phyloP scores from a whole-genome alignment of 2,329 filamentous ascomycete species.

The Trichoderma harzianum region DNA sequence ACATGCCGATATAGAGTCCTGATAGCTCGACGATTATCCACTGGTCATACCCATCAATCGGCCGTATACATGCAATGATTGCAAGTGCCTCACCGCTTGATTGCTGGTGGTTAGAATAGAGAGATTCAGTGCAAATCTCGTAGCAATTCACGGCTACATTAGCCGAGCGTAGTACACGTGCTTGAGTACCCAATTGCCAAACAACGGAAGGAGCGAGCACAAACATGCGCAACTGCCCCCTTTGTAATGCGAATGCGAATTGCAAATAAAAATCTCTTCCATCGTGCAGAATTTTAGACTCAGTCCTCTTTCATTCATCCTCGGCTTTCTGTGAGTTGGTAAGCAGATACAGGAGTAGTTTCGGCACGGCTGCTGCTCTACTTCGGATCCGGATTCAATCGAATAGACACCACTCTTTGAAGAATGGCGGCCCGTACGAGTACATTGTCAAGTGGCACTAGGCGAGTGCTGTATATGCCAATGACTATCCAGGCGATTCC shows the following conservation, averaged over 20 bases:
- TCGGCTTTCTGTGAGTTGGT: background rate
- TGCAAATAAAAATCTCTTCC: background rate
- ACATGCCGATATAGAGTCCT: background rate
- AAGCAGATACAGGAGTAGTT: background rate
- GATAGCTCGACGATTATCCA: background rate
- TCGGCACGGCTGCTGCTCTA: background rate
- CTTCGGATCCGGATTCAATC: background rate
- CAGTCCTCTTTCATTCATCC: background rate
- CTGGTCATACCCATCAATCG: background rate
- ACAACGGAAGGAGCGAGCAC: slow-evolving; percentile 13
- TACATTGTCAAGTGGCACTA: slow-evolving; percentile 20
- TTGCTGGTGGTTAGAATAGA: background rate
- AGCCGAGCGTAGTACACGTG: slow-evolving; percentile 4
- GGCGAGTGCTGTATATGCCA: slow-evolving; percentile 23
- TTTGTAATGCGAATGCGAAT: background rate
- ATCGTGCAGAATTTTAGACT: background rate
- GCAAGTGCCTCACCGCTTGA: background rate
- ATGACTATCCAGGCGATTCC: slow-evolving; percentile 24
- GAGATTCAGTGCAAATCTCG: background rate
- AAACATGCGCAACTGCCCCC: background rate
- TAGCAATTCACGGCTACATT: background rate
- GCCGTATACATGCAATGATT: background rate
- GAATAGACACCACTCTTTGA: background rate
- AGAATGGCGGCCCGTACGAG: slow-evolving; percentile 15
- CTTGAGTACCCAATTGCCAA: background rate